These are phyloP conservation scores for Phyllosticta citrichinensis DNA, from an alignment of 2,329 filamentous ascomycete genomes.

Conservation along the genomic window DNA sequence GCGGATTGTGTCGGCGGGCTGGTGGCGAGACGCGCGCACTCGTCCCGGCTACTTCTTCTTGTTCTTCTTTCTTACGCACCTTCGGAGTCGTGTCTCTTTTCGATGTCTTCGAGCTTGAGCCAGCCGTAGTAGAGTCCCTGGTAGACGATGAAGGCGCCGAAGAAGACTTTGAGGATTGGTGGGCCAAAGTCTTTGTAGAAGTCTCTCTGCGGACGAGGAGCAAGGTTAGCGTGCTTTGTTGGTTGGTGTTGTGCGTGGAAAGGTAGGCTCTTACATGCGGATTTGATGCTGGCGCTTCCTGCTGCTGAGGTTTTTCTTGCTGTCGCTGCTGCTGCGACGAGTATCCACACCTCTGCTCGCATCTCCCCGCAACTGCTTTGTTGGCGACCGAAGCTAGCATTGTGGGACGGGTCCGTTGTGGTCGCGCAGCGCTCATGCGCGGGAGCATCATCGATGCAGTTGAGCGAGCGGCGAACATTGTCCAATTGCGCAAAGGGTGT, in stretches of 20 bases:
- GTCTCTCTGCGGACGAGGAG: constrained; percentile 35
- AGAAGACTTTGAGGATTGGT: constrained; percentile 62
- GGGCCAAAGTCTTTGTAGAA: constrained; percentile 70
- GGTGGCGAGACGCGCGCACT: no score
- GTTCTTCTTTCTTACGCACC: constrained; percentile 29
- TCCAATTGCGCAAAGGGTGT: background rate
- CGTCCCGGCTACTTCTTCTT: no score
- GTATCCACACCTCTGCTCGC: background rate
- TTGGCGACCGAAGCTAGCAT: background rate
- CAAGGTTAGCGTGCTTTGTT: background rate
- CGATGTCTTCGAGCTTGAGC: constrained; percentile 63
- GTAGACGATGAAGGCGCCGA: constrained; percentile 68
- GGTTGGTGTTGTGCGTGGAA: background rate
- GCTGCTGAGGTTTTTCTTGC: background rate
- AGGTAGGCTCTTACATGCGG: constrained; percentile 1
- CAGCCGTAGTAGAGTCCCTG: constrained; percentile 67
- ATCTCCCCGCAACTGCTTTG: background rate
- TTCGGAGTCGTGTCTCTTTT: constrained; percentile 50
- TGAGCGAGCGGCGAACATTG: background rate
- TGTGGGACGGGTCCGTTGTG: background rate
- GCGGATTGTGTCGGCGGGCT: background rate
- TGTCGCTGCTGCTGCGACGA: constrained; percentile 6
- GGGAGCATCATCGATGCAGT: background rate
- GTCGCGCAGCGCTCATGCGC: background rate
- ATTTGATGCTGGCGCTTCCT: constrained; percentile 2